Conservation (phyloP, 2,329 filamentous ascomycete species). For the Pseudogymnoascus sp. region DNA sequence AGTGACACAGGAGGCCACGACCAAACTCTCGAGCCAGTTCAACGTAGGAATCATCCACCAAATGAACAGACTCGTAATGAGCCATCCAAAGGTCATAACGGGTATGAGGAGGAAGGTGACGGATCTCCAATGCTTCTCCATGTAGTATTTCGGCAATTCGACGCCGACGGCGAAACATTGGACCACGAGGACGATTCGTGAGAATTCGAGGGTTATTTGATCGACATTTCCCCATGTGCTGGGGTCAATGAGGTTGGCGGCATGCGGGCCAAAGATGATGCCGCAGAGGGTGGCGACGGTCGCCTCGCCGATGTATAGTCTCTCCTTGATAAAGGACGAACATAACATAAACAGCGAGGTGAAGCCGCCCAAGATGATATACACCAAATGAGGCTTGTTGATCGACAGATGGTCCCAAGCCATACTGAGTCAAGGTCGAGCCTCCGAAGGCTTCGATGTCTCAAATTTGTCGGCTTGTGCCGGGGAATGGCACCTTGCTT, state of each 20-base stretch:
- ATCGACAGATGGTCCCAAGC: slow-evolving; percentile 74
- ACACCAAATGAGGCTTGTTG: slow-evolving; percentile 94
- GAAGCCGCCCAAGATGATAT: slow-evolving; percentile 96
- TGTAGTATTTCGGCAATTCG: slow-evolving; percentile 86
- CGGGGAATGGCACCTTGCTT: not conserved
- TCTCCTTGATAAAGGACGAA: slow-evolving; percentile 96
- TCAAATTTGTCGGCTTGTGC: slow-evolving; percentile 3
- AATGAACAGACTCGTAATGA: slow-evolving; percentile 84
- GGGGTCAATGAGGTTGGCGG: slow-evolving; percentile 71
- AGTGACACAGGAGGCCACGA: slow-evolving; percentile 85
- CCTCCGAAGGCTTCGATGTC: not conserved
- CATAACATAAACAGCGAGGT: slow-evolving; percentile 97
- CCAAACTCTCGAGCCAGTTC: slow-evolving; percentile 82
- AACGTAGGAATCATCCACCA: slow-evolving; percentile 80
- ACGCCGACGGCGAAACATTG: slow-evolving; percentile 90
- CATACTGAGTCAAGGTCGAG: slow-evolving; percentile 41
- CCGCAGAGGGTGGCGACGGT: slow-evolving; percentile 85
- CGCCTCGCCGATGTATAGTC: slow-evolving; percentile 96
- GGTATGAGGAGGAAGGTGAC: slow-evolving; percentile 81
- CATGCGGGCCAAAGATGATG: slow-evolving; percentile 82
- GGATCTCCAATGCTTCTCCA: slow-evolving; percentile 96
- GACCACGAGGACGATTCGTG: slow-evolving; percentile 79
- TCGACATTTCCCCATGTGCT: slow-evolving; percentile 72
- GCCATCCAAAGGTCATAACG: slow-evolving; percentile 96
- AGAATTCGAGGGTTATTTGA: slow-evolving; percentile 81